Evolutionary conservation across 176 grass and related monocot genomes (phyloP), one percentile per base, ranked within the genome.

Genomic region (Tuctoria greenei): DNA sequence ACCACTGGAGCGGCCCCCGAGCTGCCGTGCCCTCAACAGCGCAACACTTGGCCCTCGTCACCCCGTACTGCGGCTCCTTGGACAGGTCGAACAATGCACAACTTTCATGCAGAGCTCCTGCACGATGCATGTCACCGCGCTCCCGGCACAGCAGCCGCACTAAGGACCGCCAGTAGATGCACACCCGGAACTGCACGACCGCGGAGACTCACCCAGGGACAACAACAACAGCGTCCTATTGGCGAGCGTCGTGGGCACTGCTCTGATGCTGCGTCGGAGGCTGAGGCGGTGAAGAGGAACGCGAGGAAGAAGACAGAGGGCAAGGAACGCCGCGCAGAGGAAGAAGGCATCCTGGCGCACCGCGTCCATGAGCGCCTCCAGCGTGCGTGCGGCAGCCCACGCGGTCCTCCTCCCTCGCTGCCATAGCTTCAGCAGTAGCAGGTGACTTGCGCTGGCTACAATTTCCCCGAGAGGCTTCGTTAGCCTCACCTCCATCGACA

Each of bases 341-440:
- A 79, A 90, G 91, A 94, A 98, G 9, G 91, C 89, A 61, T 85
- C 95, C 24, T 82, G 84, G 0, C 84, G 87, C 14, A 86, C 76
- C 35, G 78, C 69, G 75, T 87, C 84, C 82, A 89, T 91, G 58
- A 77, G 86, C 21, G 70, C 50, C 76, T 94, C 95, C 51, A 96
- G 80, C 59, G 84, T 80, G 79, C 0, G 75, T 69, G 42, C 86
- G 86, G 72, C 65, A 79, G 23, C 76, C 85, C 49, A 82, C 84
- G 64, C 79, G 83, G 39, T 71, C 85, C 82, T 94, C 95, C 82
- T 94, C 95, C 20, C n/a, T n/a, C 89, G 86, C 80, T 94, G 91
- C 86, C 89, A 91, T 54, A 98, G 87, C 76, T 90, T 98, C 34
- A 98, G 91, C 37, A 98, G 83, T n/a, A 98, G 87, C 40, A 94